Base-by-base conservation (phyloP, 257 asterid species). In the Forsythia suspensa region DNA sequence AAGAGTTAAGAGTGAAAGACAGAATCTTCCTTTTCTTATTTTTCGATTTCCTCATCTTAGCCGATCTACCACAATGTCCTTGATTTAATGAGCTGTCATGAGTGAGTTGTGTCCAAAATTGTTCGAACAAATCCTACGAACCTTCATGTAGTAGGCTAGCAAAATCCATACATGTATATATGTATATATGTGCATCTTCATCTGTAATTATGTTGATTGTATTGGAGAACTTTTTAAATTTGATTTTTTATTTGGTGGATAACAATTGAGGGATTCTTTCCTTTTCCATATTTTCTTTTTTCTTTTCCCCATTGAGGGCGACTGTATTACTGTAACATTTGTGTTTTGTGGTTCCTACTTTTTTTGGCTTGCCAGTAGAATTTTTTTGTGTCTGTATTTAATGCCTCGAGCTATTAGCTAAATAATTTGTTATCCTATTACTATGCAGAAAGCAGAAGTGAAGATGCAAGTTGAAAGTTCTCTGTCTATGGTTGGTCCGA, bases 381-480 rank as follows among this genome's bases (percentile, higher is more conserved):
- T 1, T 29, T 29, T 29, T 29, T 29, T 29, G 34, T 29, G 34
- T 29, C 34, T 29, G 34, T 29, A 29, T 29, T 29, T 29, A 29
- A 29, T 29, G 34, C 34, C 34, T 29, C 34, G 34, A 29, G 34
- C 34, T 29, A 29, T 29, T 29, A 29, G 34, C 34, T 29, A 29
- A 29, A 29, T 29, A 29, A 29, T 29, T 29, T 29, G 34, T 29
- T 29, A 29, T 29, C 34, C 34, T 29, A 1, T 29, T 29, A 29
- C n/a, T n/a, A n/a, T 3, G 34, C 12, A 57, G 29, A 73, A 65
- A 77, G 63, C 72, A 76, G 80, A 80, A 83, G 73, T 43, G 4
- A 88, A 55, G 71, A 96, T 96, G 98, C 97, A 96, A 85, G 87
- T 89, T 21, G 98, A 94, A 89, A 90, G 88, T 84, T 96, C 98